phyloP scores from a whole-genome alignment of 805 yeast genomes.

The Candida verbasci region DNA sequence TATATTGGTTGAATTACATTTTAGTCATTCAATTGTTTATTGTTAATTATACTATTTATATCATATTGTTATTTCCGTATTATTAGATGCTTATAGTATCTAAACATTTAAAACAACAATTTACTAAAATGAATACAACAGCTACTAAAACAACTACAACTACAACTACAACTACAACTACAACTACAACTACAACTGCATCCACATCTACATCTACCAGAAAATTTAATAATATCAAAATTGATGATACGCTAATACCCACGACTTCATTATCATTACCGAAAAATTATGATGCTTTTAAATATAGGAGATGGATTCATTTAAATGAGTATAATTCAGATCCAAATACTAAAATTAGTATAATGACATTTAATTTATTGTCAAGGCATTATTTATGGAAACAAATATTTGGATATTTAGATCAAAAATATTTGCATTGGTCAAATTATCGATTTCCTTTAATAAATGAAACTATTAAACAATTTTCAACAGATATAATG shows the following conservation, averaged over 20 bases:
- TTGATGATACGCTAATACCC: background rate
- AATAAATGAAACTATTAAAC: conserved; percentile 19
- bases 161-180: background rate
- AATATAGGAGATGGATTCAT: conserved; percentile 17
- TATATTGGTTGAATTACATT: too few relatives aligned
- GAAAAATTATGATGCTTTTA: conserved; percentile 18
- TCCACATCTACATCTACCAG: background rate
- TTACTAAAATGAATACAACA: too few relatives aligned
- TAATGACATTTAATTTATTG: conserved; percentile 44
- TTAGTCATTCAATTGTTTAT: too few relatives aligned
- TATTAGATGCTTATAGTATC: too few relatives aligned
- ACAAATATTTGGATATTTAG: conserved; percentile 49
- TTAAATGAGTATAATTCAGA: conserved; percentile 7
- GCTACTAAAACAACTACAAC: background rate
- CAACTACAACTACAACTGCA: background rate
- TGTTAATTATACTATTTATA: too few relatives aligned
- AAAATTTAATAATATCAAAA: background rate
- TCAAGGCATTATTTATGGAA: conserved; percentile 59
- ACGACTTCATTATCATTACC: conserved; percentile 6
- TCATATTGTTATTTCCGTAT: too few relatives aligned
- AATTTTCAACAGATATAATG: conserved; percentile 53
- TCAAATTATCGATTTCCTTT: conserved; percentile 38
- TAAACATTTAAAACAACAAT: too few relatives aligned
- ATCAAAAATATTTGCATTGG: conserved; percentile 46
- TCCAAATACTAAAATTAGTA: conserved; percentile 12